These are phyloP conservation scores for Aspergillus kassunensis DNA, from an alignment of 495 filamentous ascomycete genomes.

Conservation along the genomic window DNA sequence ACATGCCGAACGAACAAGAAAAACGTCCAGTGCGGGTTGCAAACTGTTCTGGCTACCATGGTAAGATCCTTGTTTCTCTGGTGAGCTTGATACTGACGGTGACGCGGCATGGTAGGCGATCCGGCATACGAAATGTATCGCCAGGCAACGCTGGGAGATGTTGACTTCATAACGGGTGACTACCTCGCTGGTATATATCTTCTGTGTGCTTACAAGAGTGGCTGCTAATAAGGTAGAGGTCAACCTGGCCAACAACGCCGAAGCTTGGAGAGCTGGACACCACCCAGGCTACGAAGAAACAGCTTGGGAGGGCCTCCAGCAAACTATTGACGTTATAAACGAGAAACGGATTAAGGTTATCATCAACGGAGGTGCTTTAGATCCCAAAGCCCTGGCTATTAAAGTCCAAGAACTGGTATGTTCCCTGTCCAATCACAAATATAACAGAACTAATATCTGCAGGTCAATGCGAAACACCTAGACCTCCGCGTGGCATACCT, in stretches of 20 bases:
- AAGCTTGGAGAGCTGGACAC: constrained; percentile 31
- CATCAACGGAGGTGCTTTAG: constrained; percentile 43
- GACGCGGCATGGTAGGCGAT: constrained; percentile 38
- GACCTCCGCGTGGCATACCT: constrained; percentile 44
- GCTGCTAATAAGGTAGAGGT: constrained; percentile 31
- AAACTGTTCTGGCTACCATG: constrained; percentile 47
- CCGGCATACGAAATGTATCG: constrained; percentile 42
- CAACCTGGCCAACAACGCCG: constrained; percentile 44
- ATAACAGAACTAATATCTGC: neutral
- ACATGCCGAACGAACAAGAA: constrained; percentile 14
- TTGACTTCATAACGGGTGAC: constrained; percentile 55
- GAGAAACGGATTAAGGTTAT: constrained; percentile 41
- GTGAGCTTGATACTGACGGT: neutral
- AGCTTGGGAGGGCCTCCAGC: constrained; percentile 42
- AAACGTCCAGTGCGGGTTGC: constrained; percentile 41
- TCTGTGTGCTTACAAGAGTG: neutral
- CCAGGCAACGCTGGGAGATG: constrained; percentile 41
- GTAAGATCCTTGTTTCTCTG: constrained; percentile 14
- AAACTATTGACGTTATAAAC: constrained; percentile 40
- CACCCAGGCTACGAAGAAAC: constrained; percentile 40
- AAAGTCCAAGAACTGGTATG: constrained; percentile 32
- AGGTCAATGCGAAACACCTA: constrained; percentile 25
- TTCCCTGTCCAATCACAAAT: neutral
- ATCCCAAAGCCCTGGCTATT: constrained; percentile 40
- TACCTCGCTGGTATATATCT: constrained; percentile 43